Base-by-base conservation (phyloP, 2,329 filamentous ascomycete species). In the Ceratocystis variospora region DNA sequence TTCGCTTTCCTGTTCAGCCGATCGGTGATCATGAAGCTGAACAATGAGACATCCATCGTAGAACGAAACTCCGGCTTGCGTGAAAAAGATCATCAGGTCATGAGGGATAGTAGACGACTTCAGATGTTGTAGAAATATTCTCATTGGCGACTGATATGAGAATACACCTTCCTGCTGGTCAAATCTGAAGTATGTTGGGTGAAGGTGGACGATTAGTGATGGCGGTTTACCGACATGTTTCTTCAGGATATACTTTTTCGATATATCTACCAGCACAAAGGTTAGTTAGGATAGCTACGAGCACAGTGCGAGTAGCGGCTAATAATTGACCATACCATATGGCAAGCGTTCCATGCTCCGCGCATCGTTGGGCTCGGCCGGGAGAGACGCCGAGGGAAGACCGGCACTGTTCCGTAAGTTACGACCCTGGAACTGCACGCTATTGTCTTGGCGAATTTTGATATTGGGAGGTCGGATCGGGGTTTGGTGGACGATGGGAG, bases 1-100 rank as follows among this genome's bases (percentile, higher is more conserved):
- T 78, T 83, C 84, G 72, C 90, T 85, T 70, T 81, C 78, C 69
- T 81, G 80, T 61, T 81, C 80, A 53, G 78, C 78, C 0, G 87
- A 85, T 72, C 88, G 89, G 77, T 96, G 89, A 73, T 97, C 90
- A 72, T 96, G 84, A n/a, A 97, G 79, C 74, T 96, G 87, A 45
- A 99, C 91, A 70, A 99, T 97, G 67, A 99, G 81, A 73, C 93
- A 96, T 41, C 89, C 91, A 75, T 97, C 92, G 74, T 97, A 99
- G 73, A 96, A 97, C 8, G 82, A 81, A 15, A 96, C 87, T 22
- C 85, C 84, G 19, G 80, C 80, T 61, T 84, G 81, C 33, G 86
- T 81, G 65, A 99, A 83, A 70, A 93, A 87, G 61, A 88, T 85
- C 10, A 97, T 78, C 73, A 97, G 84, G 71, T 96, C 91, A 75